Evolutionary conservation across 2,329 filamentous ascomycete species (phyloP).

Genomic region (Ilyonectria mors-panacis): DNA sequence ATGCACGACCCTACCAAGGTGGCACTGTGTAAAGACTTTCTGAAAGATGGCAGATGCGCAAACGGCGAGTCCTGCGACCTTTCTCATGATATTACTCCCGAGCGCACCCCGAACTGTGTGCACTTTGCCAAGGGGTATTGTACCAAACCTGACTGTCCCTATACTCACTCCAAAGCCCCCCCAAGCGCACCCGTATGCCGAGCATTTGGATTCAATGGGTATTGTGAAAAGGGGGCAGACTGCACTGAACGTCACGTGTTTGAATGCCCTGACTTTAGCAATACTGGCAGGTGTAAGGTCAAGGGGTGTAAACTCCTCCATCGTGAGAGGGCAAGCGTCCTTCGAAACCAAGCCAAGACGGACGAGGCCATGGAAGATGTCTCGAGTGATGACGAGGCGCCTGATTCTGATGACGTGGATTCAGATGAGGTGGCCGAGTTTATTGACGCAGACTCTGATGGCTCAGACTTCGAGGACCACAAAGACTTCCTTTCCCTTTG

Average conservation of each 20-base stretch:
- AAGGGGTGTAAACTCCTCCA: constrained; percentile 89
- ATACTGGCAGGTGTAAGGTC: constrained; percentile 86
- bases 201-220: constrained; percentile 87
- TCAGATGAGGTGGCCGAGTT: constrained; percentile 82
- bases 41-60: constrained; percentile 84
- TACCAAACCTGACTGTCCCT: constrained; percentile 87
- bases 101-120: constrained; percentile 89
- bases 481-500: constrained; percentile 71
- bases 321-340: constrained; percentile 86
- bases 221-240: constrained; percentile 84
- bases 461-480: constrained; percentile 69
- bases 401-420: constrained; percentile 84
- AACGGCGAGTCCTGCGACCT: constrained; percentile 88
- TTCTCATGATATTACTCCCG: constrained; percentile 86
- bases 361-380: constrained; percentile 76
- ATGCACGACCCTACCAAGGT: constrained; percentile 89
- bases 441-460: constrained; percentile 68
- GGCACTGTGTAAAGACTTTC: constrained; percentile 89
- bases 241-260: constrained; percentile 90
- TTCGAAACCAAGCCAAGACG: constrained; percentile 75
- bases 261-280: constrained; percentile 96
- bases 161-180: constrained; percentile 86
- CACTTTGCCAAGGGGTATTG: constrained; percentile 94
- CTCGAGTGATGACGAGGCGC: constrained; percentile 82
- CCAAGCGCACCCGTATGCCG: constrained; percentile 85